Base-by-base conservation (phyloP, 1,139 yeast species). In the Geotrichum fermentans region DNA sequence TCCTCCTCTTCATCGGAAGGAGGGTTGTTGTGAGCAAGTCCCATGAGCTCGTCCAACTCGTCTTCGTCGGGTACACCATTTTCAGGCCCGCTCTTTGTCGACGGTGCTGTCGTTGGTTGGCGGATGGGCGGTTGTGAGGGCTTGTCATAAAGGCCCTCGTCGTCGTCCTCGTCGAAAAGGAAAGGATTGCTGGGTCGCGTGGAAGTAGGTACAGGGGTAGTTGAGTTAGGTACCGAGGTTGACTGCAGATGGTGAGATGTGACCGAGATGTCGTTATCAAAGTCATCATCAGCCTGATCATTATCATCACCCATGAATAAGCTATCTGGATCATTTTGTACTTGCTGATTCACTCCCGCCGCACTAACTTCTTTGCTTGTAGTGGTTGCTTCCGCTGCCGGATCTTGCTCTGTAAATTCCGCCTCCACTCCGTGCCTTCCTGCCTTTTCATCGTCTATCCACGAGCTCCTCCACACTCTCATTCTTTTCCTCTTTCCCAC, bases 391-490 rank as follows among this genome's bases (percentile, higher is more conserved):
- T 26, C 42, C 39, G n/a, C 28, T 21, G 39, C 7, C 5, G 32
- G 32, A 13, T 28, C 32, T 5, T 28, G 32, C 7, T 14, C 28
- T 5, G 17, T 21, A 7, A 8, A 28, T 22, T 32, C 39, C 2
- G 49, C 52, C 10, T n/a, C 38, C 3, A 45, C 43, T 10, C 40
- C 43, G 17, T 21, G 47, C 13, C 39, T 37, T 13, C 21, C 22
- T 11, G 33, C 17, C 53, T 58, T 64, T 50, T 63, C 70, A 16
- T 62, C 62, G 21, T 64, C 61, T 22, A 69, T 63, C 57, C 62
- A 60, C 33, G 52, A 55, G 16, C 56, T 51, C 14, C 72, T 52
- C 40, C 56, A 58, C 24, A 52, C 56, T 37, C 59, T 57, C 54
- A 71, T 55, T 2, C 45, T 40, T 10, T 58, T 51, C 16, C 57